A percentile compares a stretch with the other conserved stretches of the same genome.
Evolutionary conservation across 225 moss, liverwort and hornwort genomes (phyloP).

Genomic region (Sphagnum contortum): DNA sequence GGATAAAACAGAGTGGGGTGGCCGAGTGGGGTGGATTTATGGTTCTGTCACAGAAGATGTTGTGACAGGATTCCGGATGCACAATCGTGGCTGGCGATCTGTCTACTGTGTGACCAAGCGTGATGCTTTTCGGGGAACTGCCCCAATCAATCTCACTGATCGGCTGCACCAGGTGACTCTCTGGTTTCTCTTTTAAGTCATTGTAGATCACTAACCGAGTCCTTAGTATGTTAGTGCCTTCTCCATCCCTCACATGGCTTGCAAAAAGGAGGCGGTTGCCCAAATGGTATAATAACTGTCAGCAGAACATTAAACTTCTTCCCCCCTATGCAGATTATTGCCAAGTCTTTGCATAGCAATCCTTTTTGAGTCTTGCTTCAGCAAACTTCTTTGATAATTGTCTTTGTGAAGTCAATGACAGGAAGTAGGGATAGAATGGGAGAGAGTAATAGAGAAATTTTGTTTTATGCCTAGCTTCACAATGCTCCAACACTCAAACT

Average conservation of each 20-base stretch:
- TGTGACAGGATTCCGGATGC: conserved; percentile 99
- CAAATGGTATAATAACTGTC: too few relatives aligned
- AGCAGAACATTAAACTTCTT: too few relatives aligned
- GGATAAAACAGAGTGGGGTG: conserved; percentile 93
- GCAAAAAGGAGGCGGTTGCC: too few relatives aligned
- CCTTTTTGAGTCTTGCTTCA: too few relatives aligned
- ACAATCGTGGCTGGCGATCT: conserved; percentile 95
- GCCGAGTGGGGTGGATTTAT: conserved; percentile 92
- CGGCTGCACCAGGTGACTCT: conserved; percentile 63
- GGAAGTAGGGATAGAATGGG: too few relatives aligned
- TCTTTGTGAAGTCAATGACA: too few relatives aligned
- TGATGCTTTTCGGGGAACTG: conserved; percentile 87
- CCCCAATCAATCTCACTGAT: conserved; percentile 93
- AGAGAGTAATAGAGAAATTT: too few relatives aligned
- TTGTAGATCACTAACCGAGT: background rate
- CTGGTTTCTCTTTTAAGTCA: background rate
- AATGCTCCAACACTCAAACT: too few relatives aligned
- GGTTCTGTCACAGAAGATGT: conserved; percentile 98
- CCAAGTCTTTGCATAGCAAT: background rate
- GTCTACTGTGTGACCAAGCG: conserved; percentile 85
- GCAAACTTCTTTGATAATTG: too few relatives aligned
- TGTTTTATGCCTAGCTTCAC: too few relatives aligned
- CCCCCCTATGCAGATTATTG: background rate
- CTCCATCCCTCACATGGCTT: too few relatives aligned
- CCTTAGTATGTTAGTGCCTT: too few relatives aligned